Evolutionary conservation across 2,329 filamentous ascomycete species (phyloP).

Genomic region (Colletotrichum filicis): DNA sequence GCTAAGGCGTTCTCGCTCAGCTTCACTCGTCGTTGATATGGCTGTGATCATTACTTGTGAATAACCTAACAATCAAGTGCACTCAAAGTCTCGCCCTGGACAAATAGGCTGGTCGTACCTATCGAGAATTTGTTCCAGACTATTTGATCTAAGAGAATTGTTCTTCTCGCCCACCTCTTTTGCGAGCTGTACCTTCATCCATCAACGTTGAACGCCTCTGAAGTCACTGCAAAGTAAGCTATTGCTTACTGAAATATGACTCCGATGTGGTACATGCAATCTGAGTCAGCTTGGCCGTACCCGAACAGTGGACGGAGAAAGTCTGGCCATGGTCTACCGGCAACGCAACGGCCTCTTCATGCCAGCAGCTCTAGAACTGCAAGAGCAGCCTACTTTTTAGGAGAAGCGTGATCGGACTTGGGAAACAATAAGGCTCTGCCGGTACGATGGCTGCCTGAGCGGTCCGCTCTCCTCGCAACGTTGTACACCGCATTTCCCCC

Average conservation of each 20-base stretch:
- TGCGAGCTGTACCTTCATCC: neutral
- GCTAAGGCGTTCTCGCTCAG: neutral
- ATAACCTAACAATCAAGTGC: too few relatives aligned
- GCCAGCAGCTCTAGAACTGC: neutral
- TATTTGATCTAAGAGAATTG: too few relatives aligned
- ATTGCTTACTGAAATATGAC: neutral
- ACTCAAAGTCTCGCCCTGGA: neutral
- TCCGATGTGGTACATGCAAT: neutral
- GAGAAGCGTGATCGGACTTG: too few relatives aligned
- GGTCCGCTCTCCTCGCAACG: neutral
- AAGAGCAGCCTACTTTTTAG: neutral
- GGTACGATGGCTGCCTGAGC: neutral
- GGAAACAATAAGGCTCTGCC: neutral
- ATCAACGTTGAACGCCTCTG: neutral
- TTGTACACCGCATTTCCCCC: neutral
- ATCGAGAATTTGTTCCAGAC: neutral
- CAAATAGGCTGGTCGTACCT: neutral
- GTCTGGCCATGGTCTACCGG: neutral
- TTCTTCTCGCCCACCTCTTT: neutral
- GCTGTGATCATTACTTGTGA: too few relatives aligned
- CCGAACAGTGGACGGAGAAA: neutral
- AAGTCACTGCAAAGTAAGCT: neutral
- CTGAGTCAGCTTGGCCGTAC: neutral
- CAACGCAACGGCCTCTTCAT: neutral
- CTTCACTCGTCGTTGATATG: neutral